Conservation (phyloP, 352 stramenopile genomes). For the Globisporangium cystogenes region DNA sequence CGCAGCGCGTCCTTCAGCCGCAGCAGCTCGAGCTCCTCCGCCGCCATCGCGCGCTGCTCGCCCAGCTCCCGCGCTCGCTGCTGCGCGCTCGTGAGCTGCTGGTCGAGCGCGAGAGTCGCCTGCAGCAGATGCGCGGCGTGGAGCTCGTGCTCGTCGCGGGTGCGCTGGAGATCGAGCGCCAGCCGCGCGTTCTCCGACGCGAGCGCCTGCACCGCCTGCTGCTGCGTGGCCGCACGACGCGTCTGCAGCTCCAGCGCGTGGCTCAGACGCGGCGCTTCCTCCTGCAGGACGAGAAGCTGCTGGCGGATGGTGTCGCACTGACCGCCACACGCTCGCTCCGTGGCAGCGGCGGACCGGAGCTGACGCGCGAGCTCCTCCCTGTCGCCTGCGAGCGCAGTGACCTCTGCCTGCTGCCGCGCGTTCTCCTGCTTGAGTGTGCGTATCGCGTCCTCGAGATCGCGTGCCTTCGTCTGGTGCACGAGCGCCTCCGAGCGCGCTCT, state of each 20-base stretch:
- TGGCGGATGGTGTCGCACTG: constrained; percentile 6
- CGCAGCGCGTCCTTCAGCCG: constrained; percentile 7
- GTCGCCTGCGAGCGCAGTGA: neutral
- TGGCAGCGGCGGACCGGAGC: constrained; percentile 1
- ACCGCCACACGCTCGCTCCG: neutral
- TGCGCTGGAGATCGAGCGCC: neutral
- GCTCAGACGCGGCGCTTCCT: constrained; percentile 8
- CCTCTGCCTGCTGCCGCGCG: neutral
- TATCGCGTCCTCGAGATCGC: constrained; percentile 5
- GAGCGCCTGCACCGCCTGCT: constrained; percentile 21
- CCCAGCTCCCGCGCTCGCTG: constrained; percentile 6
- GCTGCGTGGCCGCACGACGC: constrained; percentile 18
- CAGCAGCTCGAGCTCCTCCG: constrained; percentile 11
- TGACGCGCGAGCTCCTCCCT: neutral
- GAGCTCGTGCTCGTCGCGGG: constrained; percentile 18
- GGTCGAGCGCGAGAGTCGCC: constrained; percentile 17
- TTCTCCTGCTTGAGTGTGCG: constrained; percentile 2
- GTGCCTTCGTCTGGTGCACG: neutral
- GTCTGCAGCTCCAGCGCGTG: constrained; percentile 16
- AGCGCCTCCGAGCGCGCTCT: constrained; percentile 12
- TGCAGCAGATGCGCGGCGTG: constrained; percentile 32
- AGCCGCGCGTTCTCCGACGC: constrained; percentile 4
- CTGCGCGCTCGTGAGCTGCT: constrained; percentile 12
- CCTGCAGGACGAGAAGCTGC: constrained; percentile 9
- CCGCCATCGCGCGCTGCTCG: constrained; percentile 9